Evolutionary conservation across 2,329 filamentous ascomycete genomes (phyloP).

Genomic region (Fonsecaea pedrosoi): DNA sequence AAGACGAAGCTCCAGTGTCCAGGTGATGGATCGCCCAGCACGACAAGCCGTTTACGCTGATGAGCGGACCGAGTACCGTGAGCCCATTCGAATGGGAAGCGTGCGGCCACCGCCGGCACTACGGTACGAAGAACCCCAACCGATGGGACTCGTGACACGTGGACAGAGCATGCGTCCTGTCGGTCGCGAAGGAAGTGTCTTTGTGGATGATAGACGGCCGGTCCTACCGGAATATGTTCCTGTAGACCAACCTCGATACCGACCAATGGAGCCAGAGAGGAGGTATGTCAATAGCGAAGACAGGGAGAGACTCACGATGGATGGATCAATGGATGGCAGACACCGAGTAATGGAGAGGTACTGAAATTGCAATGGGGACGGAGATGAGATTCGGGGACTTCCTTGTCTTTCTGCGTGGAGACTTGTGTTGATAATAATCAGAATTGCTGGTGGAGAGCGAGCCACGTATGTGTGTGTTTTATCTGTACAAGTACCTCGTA

Average conservation of each 20-base stretch:
- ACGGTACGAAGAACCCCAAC: slow-evolving; percentile 51
- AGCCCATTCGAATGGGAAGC: slow-evolving; percentile 65
- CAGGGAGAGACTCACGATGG: slow-evolving; percentile 33
- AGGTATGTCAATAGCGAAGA: slow-evolving; percentile 37
- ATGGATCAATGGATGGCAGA: slow-evolving; percentile 31
- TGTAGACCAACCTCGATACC: slow-evolving; percentile 36
- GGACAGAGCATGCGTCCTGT: slow-evolving; percentile 52
- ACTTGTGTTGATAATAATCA: background rate
- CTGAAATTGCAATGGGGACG: slow-evolving; percentile 24
- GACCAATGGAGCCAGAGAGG: slow-evolving; percentile 35
- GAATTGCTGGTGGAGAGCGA: slow-evolving; percentile 13
- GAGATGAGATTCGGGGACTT: slow-evolving; percentile 1
- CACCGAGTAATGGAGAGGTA: slow-evolving; percentile 37
- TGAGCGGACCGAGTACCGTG: slow-evolving; percentile 67
- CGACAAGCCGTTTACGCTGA: slow-evolving; percentile 60
- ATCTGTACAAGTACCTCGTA: background rate
- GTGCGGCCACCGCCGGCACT: slow-evolving; percentile 63
- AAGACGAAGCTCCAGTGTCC: slow-evolving; percentile 48
- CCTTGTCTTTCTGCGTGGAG: background rate
- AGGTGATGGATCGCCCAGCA: slow-evolving; percentile 50
- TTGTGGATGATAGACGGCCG: slow-evolving; percentile 35
- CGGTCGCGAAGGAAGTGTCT: slow-evolving; percentile 53
- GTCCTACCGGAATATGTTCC: slow-evolving; percentile 35
- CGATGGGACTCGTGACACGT: slow-evolving; percentile 48
- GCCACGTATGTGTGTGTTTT: slow-evolving; percentile 15